Evolutionary conservation across 2,329 filamentous ascomycete genomes (phyloP).

Genomic region (Colletotrichum somersetense): DNA sequence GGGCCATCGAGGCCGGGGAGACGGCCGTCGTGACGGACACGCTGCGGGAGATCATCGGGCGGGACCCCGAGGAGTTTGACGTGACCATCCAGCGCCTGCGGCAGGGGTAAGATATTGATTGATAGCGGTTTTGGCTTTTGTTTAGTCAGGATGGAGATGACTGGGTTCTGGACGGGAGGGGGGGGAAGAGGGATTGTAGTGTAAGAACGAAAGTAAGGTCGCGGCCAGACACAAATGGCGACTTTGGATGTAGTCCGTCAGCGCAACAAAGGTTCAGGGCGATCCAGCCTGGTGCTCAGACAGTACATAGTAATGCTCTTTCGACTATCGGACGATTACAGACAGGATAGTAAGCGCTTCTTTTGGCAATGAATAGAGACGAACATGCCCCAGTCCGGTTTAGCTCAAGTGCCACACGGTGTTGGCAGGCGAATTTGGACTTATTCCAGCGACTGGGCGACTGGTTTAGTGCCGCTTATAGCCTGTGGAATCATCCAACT

Average conservation of each 20-base stretch:
- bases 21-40: slow-evolving; percentile 55
- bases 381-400: background rate
- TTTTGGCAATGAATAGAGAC: background rate
- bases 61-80: slow-evolving; percentile 58
- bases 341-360: too few species aligned
- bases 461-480: slow-evolving; percentile 19
- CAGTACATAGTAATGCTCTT: background rate
- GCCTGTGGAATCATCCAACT: too few species aligned
- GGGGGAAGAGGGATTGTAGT: background rate
- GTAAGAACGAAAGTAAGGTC: background rate
- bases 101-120: background rate
- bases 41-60: slow-evolving; percentile 55
- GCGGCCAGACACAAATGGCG: background rate
- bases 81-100: slow-evolving; percentile 43
- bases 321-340: background rate
- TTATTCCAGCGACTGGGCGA: background rate
- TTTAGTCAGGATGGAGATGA: background rate
- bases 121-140: too few species aligned
- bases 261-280: background rate
- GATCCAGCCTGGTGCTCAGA: background rate
- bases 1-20: slow-evolving; percentile 58
- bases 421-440: accelerated
- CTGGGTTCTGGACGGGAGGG: background rate
- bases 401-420: background rate
- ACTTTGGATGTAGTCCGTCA: background rate